Base-by-base conservation (phyloP, 192 early-diverging fungal genomes). In the Chytriomyces sp. region DNA sequence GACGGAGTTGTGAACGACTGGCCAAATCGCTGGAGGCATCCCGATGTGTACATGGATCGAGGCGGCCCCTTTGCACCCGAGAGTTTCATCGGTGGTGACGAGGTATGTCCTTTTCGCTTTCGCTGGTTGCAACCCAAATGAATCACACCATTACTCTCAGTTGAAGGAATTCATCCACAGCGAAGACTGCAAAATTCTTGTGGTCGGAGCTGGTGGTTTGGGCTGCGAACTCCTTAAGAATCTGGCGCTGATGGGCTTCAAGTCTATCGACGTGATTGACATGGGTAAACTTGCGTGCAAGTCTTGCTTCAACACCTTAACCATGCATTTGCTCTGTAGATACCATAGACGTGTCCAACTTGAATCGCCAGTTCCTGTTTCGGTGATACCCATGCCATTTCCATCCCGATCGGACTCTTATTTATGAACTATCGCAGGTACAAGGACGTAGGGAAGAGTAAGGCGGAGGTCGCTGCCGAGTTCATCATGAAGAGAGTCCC, bases 351-450 rank as follows among this genome's bases (percentile, higher is more conserved):
- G 85, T 98, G 24, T 97, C 96, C 26, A 99, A 99, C 83, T 83
- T 99, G 61, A 99, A 99, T 82, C 86, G 98, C 35, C 98, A 99
- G 86, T 99, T 99, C 69, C 85, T 99, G 75, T 99, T 99, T 85
- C 94, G 96, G 84, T 85, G 23, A 20, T 45, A 8, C 46, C 50
- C 6, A 65, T 60, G 18, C 23, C 57, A 23, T 18, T 60, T 65
- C 13, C 28, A 24, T 65, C n/a, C n/a, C 18, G 18, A 20, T 50
- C 10, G n/a, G 93, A n/a, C 20, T 50, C 20, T 45, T 18, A 50
- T 50, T 78, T 86, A 82, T n/a, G 59, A 20, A 8, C 13, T 68
- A 8, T 20, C 28, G 9, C 24, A 78, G 76, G 81, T 91, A 90
- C 65, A 86, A 91, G 47, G 97, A 99, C 76, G 95, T 99, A 50